phyloP scores from a whole-genome alignment of 257 asterid genomes.

The Solanum boliviense region DNA sequence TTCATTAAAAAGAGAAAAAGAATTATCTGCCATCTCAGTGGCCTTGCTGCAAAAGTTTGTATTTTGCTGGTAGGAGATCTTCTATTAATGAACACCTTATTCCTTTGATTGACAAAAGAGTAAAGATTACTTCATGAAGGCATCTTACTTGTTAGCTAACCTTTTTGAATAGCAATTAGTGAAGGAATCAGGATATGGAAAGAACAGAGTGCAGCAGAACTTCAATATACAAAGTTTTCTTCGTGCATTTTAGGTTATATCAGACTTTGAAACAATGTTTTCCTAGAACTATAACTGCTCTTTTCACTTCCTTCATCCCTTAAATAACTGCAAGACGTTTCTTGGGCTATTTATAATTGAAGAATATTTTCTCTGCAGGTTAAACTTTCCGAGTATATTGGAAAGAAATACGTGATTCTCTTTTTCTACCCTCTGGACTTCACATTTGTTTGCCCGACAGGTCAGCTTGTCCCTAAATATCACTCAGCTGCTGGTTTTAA shows the following conservation, averaged over 20 bases:
- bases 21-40: background rate
- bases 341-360: background rate
- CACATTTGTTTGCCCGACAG: constrained; percentile 97
- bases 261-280: background rate
- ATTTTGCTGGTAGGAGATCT: background rate
- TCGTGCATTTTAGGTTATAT: background rate
- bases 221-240: background rate
- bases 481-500: background rate
- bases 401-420: constrained; percentile 88
- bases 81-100: background rate
- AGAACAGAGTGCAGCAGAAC: background rate
- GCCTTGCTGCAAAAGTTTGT: background rate
- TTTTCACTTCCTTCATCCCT: background rate
- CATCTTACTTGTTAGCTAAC: background rate
- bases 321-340: background rate
- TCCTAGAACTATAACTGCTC: background rate
- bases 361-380: constrained; percentile 42
- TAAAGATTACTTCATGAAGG: background rate
- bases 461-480: constrained; percentile 15
- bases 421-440: constrained; percentile 66
- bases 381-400: constrained; percentile 81
- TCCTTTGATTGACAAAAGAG: background rate
- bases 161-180: background rate
- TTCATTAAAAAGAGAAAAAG: background rate
- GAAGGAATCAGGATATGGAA: background rate